phyloP scores from a whole-genome alignment of 768 basidiomycete species.

The Amanita pseudoporphyria region DNA sequence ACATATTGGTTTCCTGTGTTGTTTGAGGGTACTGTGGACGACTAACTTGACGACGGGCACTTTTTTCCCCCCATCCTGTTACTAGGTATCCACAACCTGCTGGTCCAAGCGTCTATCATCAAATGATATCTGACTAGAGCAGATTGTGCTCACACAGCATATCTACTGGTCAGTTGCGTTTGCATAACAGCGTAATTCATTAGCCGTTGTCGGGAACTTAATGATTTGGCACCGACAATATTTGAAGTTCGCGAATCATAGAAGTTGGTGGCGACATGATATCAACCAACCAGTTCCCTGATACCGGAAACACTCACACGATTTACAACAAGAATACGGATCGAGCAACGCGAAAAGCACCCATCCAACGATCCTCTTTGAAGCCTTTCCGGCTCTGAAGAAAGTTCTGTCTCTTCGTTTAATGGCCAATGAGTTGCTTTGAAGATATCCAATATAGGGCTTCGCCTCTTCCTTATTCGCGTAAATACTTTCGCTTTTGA shows the following conservation, averaged over 20 bases:
- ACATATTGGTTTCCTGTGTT: background rate
- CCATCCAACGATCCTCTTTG: slow-evolving; percentile 25
- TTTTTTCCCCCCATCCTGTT: slow-evolving; percentile 45
- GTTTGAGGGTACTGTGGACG: background rate
- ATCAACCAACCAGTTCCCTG: slow-evolving; percentile 27
- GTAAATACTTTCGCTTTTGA: too few species aligned
- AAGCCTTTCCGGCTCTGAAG: slow-evolving; percentile 22
- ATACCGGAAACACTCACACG: slow-evolving; percentile 24
- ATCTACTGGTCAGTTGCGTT: slow-evolving; percentile 35
- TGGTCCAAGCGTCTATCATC: slow-evolving; percentile 37
- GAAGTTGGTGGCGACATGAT: slow-evolving; percentile 27
- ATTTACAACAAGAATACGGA: slow-evolving; percentile 27
- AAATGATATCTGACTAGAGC: slow-evolving; percentile 24
- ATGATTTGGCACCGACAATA: slow-evolving; percentile 28
- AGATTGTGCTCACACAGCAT: slow-evolving; percentile 48
- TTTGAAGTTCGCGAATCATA: slow-evolving; percentile 27
- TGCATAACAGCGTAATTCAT: background rate
- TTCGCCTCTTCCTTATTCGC: too few species aligned
- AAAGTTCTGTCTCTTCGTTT: too few species aligned
- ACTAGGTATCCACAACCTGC: slow-evolving; percentile 32
- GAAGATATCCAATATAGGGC: too few species aligned
- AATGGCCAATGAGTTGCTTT: too few species aligned
- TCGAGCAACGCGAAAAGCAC: too few species aligned
- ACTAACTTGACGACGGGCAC: slow-evolving; percentile 21
- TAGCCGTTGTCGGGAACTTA: slow-evolving; percentile 30